Percentiles rank a stretch among this genome's conserved stretches.
Conservation (phyloP, 176 grass and related monocot genomes). For the Bolboschoenus planiculmis region DNA sequence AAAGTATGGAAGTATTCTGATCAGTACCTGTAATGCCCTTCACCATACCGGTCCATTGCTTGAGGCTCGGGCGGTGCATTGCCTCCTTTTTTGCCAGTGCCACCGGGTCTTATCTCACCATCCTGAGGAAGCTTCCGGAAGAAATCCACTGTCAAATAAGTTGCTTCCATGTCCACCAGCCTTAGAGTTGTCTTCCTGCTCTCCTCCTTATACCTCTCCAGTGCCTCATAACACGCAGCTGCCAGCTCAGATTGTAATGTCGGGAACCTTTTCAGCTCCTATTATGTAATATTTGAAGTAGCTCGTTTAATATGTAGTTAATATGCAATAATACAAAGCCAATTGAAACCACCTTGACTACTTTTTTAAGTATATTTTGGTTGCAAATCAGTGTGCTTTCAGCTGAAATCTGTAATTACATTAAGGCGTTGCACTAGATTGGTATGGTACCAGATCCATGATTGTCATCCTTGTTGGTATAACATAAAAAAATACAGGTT, state of each 20-base stretch:
- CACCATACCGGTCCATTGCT: conserved; percentile 40
- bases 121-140: conserved; percentile 68
- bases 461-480: not conserved
- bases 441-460: not conserved
- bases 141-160: conserved; percentile 63
- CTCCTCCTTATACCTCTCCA: conserved; percentile 59
- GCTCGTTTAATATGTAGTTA: not conserved
- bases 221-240: conserved; percentile 37
- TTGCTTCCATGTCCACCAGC: conserved; percentile 68
- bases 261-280: conserved; percentile 63
- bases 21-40: conserved; percentile 48
- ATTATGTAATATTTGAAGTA: not conserved
- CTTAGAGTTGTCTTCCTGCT: conserved; percentile 46
- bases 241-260: conserved; percentile 55
- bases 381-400: not conserved
- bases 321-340: not conserved
- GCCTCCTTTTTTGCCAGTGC: conserved; percentile 5
- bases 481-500: not conserved
- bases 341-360: not conserved
- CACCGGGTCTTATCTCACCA: conserved; percentile 12
- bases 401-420: not conserved
- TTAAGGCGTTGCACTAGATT: not conserved
- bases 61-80: conserved; percentile 15
- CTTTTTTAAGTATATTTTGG: not conserved
- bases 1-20: not conserved